Base-by-base conservation (phyloP, 192 early-diverging fungal species). In the Umbelopsis sp. region DNA sequence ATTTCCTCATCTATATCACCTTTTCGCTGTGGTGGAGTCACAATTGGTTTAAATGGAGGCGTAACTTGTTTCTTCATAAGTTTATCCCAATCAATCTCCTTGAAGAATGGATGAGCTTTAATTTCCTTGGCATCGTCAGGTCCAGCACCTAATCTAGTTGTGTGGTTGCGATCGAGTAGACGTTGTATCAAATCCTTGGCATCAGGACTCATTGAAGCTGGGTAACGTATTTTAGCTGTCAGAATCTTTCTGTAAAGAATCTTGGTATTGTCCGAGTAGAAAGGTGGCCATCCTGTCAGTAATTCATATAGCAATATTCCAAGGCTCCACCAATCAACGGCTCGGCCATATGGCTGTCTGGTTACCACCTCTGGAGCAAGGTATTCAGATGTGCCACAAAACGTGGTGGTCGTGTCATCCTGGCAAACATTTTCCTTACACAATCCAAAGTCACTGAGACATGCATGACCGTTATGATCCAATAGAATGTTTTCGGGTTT, bases 331-430 rank as follows among this genome's bases (percentile, higher is more conserved):
- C 92, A 94, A 54, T 95, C 93, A 8, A 95, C 89, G 0, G 87
- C 81, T 62, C 90, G 84, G 11, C 83, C 84, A 67, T 95, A 95
- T 11, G 89, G 88, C 34, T 87, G 76, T 4, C 89, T 86, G n/a
- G 79, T 76, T 20, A 94, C 74, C 21, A 95, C 89, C 79, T 95
- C 93, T 9, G 96, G 96, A 0, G 97, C 97, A 66, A 97, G 85
- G 73, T 96, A 96, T 66, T 91, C 89, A 10, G 90, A 88, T n/a
- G 93, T 97, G 45, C 93, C 94, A 80, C 93, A 95, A 76, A 94
- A 96, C 0, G 95, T 94, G 44, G 81, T 89, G 16, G 93, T 91
- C 17, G 88, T 83, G 47, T 76, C 80, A 26, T 83, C 76, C 50
- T 79, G 74, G 41, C 75, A 70, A 70, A 84, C 75, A 24, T 82